Conservation (phyloP, 177 flowering plant genomes). For the Vitis hybrid region DNA sequence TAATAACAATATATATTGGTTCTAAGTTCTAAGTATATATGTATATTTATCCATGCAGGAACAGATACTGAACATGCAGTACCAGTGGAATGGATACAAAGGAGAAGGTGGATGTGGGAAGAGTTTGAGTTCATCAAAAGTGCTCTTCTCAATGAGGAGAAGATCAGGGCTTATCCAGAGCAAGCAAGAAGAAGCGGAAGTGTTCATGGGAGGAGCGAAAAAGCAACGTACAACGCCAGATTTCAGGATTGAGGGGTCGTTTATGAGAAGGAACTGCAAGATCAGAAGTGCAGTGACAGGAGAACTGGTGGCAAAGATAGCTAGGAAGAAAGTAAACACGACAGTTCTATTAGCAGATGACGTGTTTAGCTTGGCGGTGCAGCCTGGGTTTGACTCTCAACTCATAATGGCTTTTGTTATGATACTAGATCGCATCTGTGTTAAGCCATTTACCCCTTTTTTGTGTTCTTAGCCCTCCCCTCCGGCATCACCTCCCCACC, state of each 20-base stretch:
- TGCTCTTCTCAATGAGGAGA: slow-evolving; percentile 52
- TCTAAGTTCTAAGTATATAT: neutral
- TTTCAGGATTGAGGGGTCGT: slow-evolving; percentile 50
- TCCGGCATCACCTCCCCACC: too few relatives aligned
- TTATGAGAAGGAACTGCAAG: slow-evolving; percentile 40
- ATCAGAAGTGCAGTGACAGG: slow-evolving; percentile 27
- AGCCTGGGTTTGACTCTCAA: slow-evolving; percentile 41
- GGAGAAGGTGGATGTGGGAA: slow-evolving; percentile 31
- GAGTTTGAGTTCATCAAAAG: slow-evolving; percentile 8
- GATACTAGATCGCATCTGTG: slow-evolving; percentile 55
- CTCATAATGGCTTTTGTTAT: slow-evolving; percentile 60
- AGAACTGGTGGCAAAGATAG: slow-evolving; percentile 43
- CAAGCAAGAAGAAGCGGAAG: slow-evolving; percentile 30
- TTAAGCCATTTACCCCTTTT: slow-evolving; percentile 34
- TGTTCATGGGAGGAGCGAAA: slow-evolving; percentile 28
- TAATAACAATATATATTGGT: too few relatives aligned
- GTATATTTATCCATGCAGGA: neutral
- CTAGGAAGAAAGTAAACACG: slow-evolving; percentile 49
- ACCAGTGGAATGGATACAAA: slow-evolving; percentile 54
- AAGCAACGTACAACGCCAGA: slow-evolving; percentile 22
- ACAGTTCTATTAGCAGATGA: slow-evolving; percentile 44
- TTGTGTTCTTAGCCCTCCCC: slow-evolving; percentile 32
- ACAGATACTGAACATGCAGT: slow-evolving; percentile 51
- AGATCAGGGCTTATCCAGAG: slow-evolving; percentile 11
- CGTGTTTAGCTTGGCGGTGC: slow-evolving; percentile 50